These are phyloP conservation scores for Mesotaenium endlicherianum DNA, from an alignment of 139 green algal genomes.

Conservation along the genomic window DNA sequence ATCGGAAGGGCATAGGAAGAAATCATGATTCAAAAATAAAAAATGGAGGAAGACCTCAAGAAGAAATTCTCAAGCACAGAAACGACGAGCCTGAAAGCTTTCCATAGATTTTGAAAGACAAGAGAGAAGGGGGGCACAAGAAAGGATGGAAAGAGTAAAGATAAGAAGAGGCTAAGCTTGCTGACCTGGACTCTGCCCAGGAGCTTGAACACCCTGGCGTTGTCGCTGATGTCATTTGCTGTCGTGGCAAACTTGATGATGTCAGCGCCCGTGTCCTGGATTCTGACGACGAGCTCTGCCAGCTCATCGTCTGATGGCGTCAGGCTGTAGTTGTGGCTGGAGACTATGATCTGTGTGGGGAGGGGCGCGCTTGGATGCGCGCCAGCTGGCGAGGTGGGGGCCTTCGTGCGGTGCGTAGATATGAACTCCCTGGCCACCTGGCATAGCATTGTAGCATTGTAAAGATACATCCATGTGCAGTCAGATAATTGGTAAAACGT, in stretches of 20 bases:
- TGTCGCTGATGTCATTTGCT: conserved; percentile 79
- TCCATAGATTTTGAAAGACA: too few species aligned
- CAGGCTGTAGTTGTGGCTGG: conserved; percentile 82
- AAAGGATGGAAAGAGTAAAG: too few species aligned
- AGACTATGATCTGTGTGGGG: conserved; percentile 85
- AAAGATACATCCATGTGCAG: neutral
- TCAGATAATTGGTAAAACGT: neutral
- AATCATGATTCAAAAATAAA: too few species aligned
- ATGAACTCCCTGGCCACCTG: neutral
- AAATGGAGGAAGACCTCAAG: too few species aligned
- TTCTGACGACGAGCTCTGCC: conserved; percentile 57
- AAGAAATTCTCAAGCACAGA: too few species aligned
- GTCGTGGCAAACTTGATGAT: conserved; percentile 92
- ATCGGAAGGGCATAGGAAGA: too few species aligned
- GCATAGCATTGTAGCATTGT: neutral
- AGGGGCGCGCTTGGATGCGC: neutral
- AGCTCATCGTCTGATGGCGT: conserved; percentile 74
- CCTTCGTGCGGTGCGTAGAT: neutral
- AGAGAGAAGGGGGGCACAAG: too few species aligned
- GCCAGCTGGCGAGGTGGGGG: neutral
- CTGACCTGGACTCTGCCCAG: conserved; percentile 32
- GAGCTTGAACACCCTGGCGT: conserved; percentile 65
- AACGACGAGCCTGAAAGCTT: too few species aligned
- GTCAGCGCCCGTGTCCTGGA: conserved; percentile 72
- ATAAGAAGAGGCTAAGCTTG: too few species aligned